Conservation (phyloP, 352 stramenopile species). For the Aphanomyces stellatus region DNA sequence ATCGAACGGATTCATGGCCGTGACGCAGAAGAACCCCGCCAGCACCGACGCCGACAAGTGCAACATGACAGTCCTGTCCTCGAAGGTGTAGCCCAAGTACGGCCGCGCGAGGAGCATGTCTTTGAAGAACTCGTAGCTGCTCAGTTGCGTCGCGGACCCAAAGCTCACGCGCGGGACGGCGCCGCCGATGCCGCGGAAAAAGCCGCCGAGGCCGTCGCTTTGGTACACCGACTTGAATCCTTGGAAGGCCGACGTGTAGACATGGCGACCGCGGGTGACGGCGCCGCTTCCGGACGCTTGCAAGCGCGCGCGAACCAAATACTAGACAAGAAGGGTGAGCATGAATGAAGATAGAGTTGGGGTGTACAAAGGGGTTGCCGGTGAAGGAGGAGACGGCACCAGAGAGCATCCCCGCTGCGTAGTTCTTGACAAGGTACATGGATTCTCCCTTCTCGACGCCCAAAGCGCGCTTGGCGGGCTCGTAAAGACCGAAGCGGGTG, state of each 20-base stretch:
- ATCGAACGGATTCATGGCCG: conserved; percentile 19
- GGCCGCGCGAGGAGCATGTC: conserved; percentile 10
- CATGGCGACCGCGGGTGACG: conserved; percentile 9
- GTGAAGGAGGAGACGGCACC: conserved; percentile 16
- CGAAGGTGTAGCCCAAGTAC: conserved; percentile 5
- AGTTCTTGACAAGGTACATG: background rate
- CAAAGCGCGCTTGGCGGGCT: conserved; percentile 5
- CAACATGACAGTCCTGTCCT: conserved; percentile 9
- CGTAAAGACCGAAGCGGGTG: conserved; percentile 15
- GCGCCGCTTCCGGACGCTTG: conserved; percentile 15
- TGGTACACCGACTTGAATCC: conserved; percentile 11
- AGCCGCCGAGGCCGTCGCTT: background rate
- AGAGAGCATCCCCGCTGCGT: conserved; percentile 2
- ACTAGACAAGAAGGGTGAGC: background rate
- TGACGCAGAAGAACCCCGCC: conserved; percentile 20
- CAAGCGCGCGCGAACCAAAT: conserved; percentile 11
- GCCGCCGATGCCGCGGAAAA: conserved; percentile 19
- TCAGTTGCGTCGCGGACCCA: conserved; percentile 18
- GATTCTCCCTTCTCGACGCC: conserved; percentile 1
- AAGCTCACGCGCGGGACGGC: conserved; percentile 17
- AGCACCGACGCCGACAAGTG: conserved; percentile 8
- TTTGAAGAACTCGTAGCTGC: conserved; percentile 20
- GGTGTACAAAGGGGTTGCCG: conserved; percentile 10
- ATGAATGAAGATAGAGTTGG: background rate
- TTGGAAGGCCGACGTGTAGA: conserved; percentile 16